These are phyloP conservation scores for Yarrowia yakushimensis DNA, from an alignment of 805 yeast genomes.

Conservation along the genomic window DNA sequence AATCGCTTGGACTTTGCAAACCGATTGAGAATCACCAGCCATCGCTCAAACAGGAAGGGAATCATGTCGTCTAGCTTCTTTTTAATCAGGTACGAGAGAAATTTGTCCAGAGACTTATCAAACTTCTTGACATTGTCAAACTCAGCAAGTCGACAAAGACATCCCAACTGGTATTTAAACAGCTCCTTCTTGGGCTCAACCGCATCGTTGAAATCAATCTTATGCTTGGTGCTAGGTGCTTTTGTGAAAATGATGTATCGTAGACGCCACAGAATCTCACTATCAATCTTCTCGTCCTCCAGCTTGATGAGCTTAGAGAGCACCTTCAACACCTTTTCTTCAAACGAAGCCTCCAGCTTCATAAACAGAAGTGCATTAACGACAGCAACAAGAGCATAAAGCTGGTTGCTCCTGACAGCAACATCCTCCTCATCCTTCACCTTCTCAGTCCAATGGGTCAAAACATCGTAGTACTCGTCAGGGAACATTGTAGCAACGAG, in stretches of 20 bases:
- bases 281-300: background rate
- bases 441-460: background rate
- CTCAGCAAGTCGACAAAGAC: conserved; percentile 14
- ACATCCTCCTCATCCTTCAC: background rate
- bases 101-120: conserved; percentile 5
- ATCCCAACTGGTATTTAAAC: background rate
- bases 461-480: background rate
- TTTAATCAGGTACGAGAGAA: background rate
- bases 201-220: background rate
- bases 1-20: conserved; percentile 12
- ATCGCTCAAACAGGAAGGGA: conserved; percentile 12
- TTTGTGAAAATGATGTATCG: conserved; percentile 13
- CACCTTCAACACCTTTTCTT: conserved; percentile 2
- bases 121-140: conserved; percentile 1
- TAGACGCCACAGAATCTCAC: conserved; percentile 1
- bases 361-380: background rate
- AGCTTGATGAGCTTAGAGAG: background rate
- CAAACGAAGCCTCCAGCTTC: conserved; percentile 7
- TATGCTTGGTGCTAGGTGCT: background rate
- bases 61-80: background rate
- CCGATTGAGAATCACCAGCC: background rate
- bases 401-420: background rate
- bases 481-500: conserved; percentile 18
- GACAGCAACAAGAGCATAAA: conserved; percentile 2
- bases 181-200: background rate